phyloP scores from a whole-genome alignment of 768 basidiomycete genomes.

The Boletellus sp. region DNA sequence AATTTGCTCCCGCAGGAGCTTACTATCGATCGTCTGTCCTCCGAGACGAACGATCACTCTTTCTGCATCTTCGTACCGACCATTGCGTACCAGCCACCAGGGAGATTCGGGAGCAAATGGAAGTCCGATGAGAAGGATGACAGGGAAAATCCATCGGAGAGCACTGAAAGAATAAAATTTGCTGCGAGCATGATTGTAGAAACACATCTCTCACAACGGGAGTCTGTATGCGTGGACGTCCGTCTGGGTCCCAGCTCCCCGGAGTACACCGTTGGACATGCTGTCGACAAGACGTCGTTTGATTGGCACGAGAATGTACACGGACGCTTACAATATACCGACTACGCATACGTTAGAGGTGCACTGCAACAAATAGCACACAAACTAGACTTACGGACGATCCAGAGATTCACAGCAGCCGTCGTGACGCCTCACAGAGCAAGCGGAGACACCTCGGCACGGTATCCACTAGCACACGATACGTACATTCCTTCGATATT shows the following conservation, averaged over 20 bases:
- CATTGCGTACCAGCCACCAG: constrained; percentile 34
- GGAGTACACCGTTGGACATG: constrained; percentile 24
- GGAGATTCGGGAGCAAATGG: constrained; percentile 31
- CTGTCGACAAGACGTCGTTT: constrained; percentile 1
- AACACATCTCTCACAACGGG: constrained; percentile 20
- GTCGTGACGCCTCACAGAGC: constrained; percentile 25
- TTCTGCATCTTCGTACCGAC: constrained; percentile 24
- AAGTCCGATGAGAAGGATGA: constrained; percentile 30
- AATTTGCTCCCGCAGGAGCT: constrained; percentile 20
- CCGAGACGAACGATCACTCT: constrained; percentile 17
- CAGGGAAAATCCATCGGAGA: constrained; percentile 33
- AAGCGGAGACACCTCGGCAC: constrained; percentile 28
- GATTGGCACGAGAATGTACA: too few species aligned
- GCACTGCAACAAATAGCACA: neutral
- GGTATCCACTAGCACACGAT: constrained; percentile 23
- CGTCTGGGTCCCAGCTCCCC: constrained; percentile 19
- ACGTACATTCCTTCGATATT: constrained; percentile 19
- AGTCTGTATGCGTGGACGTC: constrained; percentile 24
- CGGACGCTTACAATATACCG: constrained; percentile 18
- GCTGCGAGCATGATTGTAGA: neutral
- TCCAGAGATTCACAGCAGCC: constrained; percentile 26
- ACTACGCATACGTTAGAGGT: constrained; percentile 7
- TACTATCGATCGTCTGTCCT: constrained; percentile 24
- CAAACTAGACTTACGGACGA: constrained; percentile 15
- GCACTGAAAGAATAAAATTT: constrained; percentile 9